Evolutionary conservation across 1,284 basidiomycete species (phyloP).

Genomic region (Apiotrichum laibachii): DNA sequence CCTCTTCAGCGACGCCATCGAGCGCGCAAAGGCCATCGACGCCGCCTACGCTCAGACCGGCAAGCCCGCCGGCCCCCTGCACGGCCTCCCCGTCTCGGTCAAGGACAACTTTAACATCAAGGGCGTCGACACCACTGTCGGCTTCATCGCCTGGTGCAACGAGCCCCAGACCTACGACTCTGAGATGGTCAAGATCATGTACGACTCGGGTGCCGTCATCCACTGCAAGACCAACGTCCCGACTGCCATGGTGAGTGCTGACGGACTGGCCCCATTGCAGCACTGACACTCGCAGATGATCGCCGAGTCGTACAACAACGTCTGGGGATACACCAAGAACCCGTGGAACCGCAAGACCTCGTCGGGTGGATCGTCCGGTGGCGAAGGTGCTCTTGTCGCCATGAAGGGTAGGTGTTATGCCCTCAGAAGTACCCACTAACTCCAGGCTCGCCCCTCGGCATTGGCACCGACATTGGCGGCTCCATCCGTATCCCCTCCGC

Average conservation of each 20-base stretch:
- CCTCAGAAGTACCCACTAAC: neutral
- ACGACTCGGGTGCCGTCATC: slow-evolving; percentile 36
- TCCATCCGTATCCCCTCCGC: slow-evolving; percentile 66
- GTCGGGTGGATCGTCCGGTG: slow-evolving; percentile 62
- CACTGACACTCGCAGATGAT: slow-evolving; percentile 29
- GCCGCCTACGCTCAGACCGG: slow-evolving; percentile 45
- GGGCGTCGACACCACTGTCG: slow-evolving; percentile 48
- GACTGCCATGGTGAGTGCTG: slow-evolving; percentile 30
- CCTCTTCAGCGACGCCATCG: slow-evolving; percentile 52
- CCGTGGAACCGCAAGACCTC: slow-evolving; percentile 60
- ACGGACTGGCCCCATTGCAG: neutral
- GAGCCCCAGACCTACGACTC: slow-evolving; percentile 31
- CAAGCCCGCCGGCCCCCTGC: slow-evolving; percentile 52
- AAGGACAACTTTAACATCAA: slow-evolving; percentile 48
- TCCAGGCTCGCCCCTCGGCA: slow-evolving; percentile 60
- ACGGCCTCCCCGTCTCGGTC: slow-evolving; percentile 56
- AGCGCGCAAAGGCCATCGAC: slow-evolving; percentile 51
- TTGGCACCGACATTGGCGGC: slow-evolving; percentile 71
- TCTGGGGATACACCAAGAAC: slow-evolving; percentile 68
- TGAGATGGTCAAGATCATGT: slow-evolving; percentile 35
- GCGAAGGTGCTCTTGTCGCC: slow-evolving; percentile 60
- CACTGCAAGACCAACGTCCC: slow-evolving; percentile 46
- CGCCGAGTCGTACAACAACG: slow-evolving; percentile 42
- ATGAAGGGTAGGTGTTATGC: slow-evolving; percentile 52
- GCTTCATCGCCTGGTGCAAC: slow-evolving; percentile 38